A percentile compares a stretch with the other conserved stretches of the same genome.
Evolutionary conservation across 495 filamentous ascomycete genomes (phyloP).

Genomic region (Neurospora sp.): DNA sequence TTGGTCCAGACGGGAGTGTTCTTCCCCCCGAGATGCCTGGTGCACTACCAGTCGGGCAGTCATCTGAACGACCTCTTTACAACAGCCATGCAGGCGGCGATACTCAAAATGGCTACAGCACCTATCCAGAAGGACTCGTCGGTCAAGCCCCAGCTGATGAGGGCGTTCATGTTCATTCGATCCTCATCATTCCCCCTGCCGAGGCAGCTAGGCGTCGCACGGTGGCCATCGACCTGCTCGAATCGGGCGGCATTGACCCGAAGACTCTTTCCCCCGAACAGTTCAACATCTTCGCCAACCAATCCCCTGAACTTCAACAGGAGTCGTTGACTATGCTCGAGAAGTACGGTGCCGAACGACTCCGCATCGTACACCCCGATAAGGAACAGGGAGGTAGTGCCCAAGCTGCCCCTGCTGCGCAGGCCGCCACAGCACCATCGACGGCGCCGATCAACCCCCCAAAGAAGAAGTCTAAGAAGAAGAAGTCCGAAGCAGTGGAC

Average conservation of each 20-base stretch:
- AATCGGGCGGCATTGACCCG: slow-evolving; percentile 25
- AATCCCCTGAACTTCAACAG: slow-evolving; percentile 34
- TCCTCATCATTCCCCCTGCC: slow-evolving; percentile 31
- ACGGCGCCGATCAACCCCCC: background rate
- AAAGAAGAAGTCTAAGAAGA: slow-evolving; percentile 19
- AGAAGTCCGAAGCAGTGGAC: slow-evolving; percentile 13
- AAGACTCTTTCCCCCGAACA: slow-evolving; percentile 34
- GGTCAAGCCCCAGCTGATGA: background rate
- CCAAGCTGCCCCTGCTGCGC: slow-evolving; percentile 12
- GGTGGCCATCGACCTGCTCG: slow-evolving; percentile 30
- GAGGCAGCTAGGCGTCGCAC: slow-evolving; percentile 32
- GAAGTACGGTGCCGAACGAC: slow-evolving; percentile 33
- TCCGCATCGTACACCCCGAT: slow-evolving; percentile 36
- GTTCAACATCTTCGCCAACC: slow-evolving; percentile 41
- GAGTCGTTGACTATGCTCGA: slow-evolving; percentile 35
- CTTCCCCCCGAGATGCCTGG: slow-evolving; percentile 19
- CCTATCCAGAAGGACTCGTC: slow-evolving; percentile 11
- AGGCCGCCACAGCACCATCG: slow-evolving; percentile 1
- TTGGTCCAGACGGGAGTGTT: background rate
- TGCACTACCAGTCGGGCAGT: slow-evolving; percentile 12
- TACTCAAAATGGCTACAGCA: slow-evolving; percentile 2
- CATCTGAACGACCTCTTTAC: slow-evolving; percentile 8
- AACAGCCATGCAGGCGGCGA: slow-evolving; percentile 3
- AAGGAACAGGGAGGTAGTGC: slow-evolving; percentile 17
- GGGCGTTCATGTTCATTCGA: slow-evolving; percentile 6